Evolutionary conservation across 2,329 filamentous ascomycete genomes (phyloP), one percentile per base, ranked within the genome.

Genomic region (Fragosphaeria purpurea): DNA sequence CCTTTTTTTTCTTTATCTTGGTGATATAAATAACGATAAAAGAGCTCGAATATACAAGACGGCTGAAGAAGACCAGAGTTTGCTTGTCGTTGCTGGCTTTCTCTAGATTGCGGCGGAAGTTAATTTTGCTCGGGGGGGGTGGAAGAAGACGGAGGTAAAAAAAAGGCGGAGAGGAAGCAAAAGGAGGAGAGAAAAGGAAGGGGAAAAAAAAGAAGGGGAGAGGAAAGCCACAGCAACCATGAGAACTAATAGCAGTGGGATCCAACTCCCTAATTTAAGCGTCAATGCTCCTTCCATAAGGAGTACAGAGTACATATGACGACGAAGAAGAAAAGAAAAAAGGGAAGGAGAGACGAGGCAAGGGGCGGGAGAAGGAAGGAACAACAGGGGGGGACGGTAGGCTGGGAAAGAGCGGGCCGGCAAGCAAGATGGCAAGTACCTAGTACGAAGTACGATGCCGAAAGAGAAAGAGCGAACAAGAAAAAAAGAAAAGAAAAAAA

Each of bases 161-260:
- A 51, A 45, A 31, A 53, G 30, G 30, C 41, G 41, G 46, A 30
- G 44, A 41, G 31, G 40, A 41, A 31, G 38, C 22, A 35, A 34
- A 22, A 6, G 13, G 44, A 42, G 33, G 40, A 44, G 41, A 39
- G 42, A 44, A 44, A 39, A 44, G 38, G 37, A 49, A 48, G 46
- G 44, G 38, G 34, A 42, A 42, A 38, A 44, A n/a, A 8, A 44
- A 7, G 7, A 37, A 11, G 35, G 7, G 4, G 11, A 37, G 7
- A 37, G 35, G 7, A 46, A 47, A 37, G 50, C 51, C 50, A 39
- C 41, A 52, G 51, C 51, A 52, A 52, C 51, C 39, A 13, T 33
- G 13, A 40, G 44, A 49, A 49, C 37, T 41, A 42, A 37, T 32
- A 37, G 13, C 39, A 38, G 50, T 52, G 50, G 50, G 37, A n/a